A percentile compares a stretch with the other conserved stretches of the same genome.
Conservation (phyloP, 306 rosid genomes). For the Glycine soja region DNA sequence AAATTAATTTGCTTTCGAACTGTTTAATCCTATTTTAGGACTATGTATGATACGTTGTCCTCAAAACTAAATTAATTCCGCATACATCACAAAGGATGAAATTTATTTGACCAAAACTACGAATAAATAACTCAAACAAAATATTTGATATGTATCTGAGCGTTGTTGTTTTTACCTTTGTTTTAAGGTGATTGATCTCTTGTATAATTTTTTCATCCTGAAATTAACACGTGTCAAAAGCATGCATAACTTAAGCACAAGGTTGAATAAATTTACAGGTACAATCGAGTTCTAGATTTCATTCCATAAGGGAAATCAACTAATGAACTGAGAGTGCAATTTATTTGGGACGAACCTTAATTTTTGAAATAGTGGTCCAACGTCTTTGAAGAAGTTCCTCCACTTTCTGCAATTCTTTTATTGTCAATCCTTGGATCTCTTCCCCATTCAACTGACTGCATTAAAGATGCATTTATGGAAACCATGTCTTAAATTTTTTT, state of each 20-base stretch:
- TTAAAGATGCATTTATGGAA: neutral
- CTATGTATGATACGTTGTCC: neutral
- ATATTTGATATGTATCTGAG: neutral
- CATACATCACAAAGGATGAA: neutral
- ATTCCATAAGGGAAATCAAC: neutral
- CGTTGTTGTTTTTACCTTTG: neutral
- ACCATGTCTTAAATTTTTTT: neutral
- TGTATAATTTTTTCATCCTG: slow-evolving; percentile 29
- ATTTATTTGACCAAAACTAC: neutral
- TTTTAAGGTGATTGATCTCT: neutral
- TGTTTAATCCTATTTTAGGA: neutral
- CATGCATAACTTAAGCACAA: neutral
- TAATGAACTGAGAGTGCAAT: neutral
- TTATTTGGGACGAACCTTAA: neutral
- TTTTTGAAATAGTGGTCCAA: neutral
- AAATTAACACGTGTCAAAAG: neutral
- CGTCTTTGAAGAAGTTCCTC: slow-evolving; percentile 19
- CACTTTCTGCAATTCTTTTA: slow-evolving; percentile 24
- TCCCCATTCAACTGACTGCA: slow-evolving; percentile 6
- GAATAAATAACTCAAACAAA: neutral
- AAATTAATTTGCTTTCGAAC: no score
- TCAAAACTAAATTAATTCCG: neutral
- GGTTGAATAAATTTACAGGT: neutral
- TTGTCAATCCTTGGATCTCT: slow-evolving; percentile 22
- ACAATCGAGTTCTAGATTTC: neutral